These are phyloP conservation scores for Nicotiana otophora DNA, from an alignment of 257 asterid genomes.

Conservation along the genomic window DNA sequence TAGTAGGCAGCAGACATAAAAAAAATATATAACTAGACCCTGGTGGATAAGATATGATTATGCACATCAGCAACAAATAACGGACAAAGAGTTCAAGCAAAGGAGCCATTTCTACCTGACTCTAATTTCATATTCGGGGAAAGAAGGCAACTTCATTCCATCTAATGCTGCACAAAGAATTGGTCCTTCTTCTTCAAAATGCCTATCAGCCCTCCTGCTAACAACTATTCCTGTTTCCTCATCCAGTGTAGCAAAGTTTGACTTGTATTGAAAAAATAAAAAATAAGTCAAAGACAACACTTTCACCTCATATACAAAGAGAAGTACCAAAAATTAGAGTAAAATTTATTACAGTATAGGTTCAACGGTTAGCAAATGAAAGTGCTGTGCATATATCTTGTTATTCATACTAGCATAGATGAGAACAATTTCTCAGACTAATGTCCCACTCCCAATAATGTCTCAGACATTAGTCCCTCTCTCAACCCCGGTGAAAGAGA, in stretches of 20 bases:
- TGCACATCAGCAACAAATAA: background rate
- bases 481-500: background rate
- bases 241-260: conserved; percentile 94
- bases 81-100: background rate
- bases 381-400: background rate
- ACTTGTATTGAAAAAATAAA: conserved; percentile 31
- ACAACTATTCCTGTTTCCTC: conserved; percentile 75
- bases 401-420: background rate
- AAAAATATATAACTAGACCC: background rate
- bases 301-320: background rate
- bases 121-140: conserved; percentile 87
- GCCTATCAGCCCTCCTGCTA: conserved; percentile 98
- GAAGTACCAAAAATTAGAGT: background rate
- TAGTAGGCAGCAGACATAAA: background rate
- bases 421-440: background rate
- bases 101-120: conserved; percentile 56
- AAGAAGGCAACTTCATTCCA: conserved; percentile 79
- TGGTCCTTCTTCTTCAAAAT: conserved; percentile 98
- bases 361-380: background rate
- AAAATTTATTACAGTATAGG: background rate
- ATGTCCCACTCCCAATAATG: background rate
- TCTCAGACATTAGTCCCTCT: background rate
- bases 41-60: background rate
- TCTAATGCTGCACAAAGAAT: conserved; percentile 87
- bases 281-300: background rate